Percentiles rank a stretch among this genome's conserved stretches.
These are phyloP conservation scores for Zygosaccharomyces rouxii DNA, from an alignment of 805 yeast species.

Conservation along the genomic window DNA sequence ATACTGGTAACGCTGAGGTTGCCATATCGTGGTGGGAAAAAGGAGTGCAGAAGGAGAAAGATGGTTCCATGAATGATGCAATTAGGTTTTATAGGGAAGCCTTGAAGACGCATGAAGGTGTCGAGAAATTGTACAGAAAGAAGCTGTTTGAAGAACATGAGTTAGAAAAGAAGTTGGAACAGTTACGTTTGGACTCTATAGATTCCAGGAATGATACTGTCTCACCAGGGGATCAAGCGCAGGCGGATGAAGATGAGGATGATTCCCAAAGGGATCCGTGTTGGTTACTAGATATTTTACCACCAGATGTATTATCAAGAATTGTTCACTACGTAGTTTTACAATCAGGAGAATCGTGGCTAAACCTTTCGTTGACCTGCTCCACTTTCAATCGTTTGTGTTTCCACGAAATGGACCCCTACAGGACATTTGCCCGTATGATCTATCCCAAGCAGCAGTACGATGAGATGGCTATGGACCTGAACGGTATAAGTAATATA, in stretches of 20 bases:
- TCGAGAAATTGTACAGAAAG: constrained; percentile 65
- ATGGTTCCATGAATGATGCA: constrained; percentile 81
- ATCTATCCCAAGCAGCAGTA: constrained; percentile 54
- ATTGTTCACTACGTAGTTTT: constrained; percentile 47
- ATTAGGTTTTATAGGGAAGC: constrained; percentile 69
- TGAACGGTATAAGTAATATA: constrained; percentile 37
- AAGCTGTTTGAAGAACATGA: constrained; percentile 44
- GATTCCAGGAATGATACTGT: constrained; percentile 3
- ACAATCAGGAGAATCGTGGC: constrained; percentile 59
- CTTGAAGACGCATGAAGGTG: constrained; percentile 47
- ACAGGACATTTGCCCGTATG: constrained; percentile 47
- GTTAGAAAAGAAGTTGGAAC: constrained; percentile 23
- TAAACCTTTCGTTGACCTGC: constrained; percentile 56
- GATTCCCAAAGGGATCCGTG: constrained; percentile 36
- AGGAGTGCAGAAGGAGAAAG: constrained; percentile 67
- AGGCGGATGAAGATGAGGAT: constrained; percentile 16
- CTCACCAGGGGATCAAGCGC: constrained; percentile 10
- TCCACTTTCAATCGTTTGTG: constrained; percentile 52
- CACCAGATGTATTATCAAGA: constrained; percentile 54
- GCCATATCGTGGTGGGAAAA: constrained; percentile 65
- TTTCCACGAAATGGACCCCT: constrained; percentile 46
- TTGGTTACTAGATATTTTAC: constrained; percentile 42
- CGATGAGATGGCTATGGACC: constrained; percentile 39
- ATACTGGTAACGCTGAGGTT: constrained; percentile 9
- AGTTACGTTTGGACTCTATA: constrained; percentile 11